Base-by-base conservation (phyloP, 2,329 filamentous ascomycete genomes). In the Calonectria naviculata region DNA sequence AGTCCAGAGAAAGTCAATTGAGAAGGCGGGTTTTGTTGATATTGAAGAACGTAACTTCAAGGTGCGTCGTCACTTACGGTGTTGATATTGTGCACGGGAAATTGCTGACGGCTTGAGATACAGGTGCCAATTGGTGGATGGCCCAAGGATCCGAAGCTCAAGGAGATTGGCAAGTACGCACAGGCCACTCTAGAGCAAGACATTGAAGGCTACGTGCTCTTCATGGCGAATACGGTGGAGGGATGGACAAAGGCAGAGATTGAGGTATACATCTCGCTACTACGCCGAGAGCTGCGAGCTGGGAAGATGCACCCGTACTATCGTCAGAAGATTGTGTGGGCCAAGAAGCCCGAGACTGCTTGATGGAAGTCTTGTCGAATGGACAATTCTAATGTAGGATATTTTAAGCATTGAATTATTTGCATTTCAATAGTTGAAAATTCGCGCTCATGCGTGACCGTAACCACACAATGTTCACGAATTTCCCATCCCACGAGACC, bases 151-250 rank as follows among this genome's bases (percentile, higher is more conserved):
- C 7, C 41, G 0, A 70, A 65, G 46, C 31, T 67, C 19, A 72
- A 65, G 1, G 69, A 75, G 2, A 72, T 75, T 13, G 74, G 73
- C 4, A 70, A 26, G 15, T 75, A 67, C 49, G 70, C 71, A 0
- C 75, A 75, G 2, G 73, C 67, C n/a, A 67, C 71, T 0, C 71
- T 78, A 7, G 75, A 77, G 61, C 68, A 68, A 31, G 76, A 78
- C 10, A 71, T 73, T 0, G 74, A 77, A 8, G 76, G 76, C 0
- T 73, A 75, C 1, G 68, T 78, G 0, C 34, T 75, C 1, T 78
- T 75, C 65, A 74, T 78, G 68, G 75, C 75, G 0, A 73, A 67
- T 10, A 70, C 71, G 0, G 60, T 79, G 0, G 73, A 72, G 5
- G 71, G 74, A 0, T 79, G 78, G 75, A 67, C 70, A 0, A 73